Base-by-base conservation (phyloP, 2,329 filamentous ascomycete species). In the Neophaeococcomyces aloes region DNA sequence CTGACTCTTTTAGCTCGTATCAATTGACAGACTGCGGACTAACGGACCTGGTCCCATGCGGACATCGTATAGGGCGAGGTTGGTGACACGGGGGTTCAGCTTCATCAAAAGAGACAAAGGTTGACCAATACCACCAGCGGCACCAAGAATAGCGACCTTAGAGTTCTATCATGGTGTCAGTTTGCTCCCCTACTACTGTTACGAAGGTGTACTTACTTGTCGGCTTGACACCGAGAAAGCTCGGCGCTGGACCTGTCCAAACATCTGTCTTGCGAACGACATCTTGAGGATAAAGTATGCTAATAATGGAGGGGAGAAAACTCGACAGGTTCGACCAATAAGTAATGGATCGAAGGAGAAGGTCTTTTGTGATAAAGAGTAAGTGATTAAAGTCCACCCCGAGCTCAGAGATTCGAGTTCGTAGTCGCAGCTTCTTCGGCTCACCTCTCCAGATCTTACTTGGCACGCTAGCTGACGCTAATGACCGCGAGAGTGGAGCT, bases 1-100 rank as follows among this genome's bases (percentile, higher is more conserved):
- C 89, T 91, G 58, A 30, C 37, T 31, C 41, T 47, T 35, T 57
- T 30, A 41, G 38, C 21, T 25, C 30, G 38, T 41, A 15, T 29
- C 30, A n/a, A 30, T 29, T 6, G 13, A 14, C 14, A 38, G 4
- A 30, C 13, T 38, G 35, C 36, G 31, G 40, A 25, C 35, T 17
- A 33, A 74, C 80, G 55, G 79, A 93, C 87, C 88, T 65, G 89
- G 89, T 61, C 76, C 89, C 62, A 87, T 83, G 62, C 85, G 83
- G 73, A 98, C 94, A 72, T 98, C 91, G 75, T 96, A 98, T 62
- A 98, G 85, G 54, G 89, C 85, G 61, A 98, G 85, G 68, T 95
- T 81, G 61, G 78, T 83, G 59, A 96, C 89, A 63, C 85, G 79
- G 59, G 88, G 86, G 82, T 95, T 96, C 66, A 95, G 81, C 86